Evolutionary conservation across 495 filamentous ascomycete species (phyloP).

Genomic region (Aspergillus sparsus): DNA sequence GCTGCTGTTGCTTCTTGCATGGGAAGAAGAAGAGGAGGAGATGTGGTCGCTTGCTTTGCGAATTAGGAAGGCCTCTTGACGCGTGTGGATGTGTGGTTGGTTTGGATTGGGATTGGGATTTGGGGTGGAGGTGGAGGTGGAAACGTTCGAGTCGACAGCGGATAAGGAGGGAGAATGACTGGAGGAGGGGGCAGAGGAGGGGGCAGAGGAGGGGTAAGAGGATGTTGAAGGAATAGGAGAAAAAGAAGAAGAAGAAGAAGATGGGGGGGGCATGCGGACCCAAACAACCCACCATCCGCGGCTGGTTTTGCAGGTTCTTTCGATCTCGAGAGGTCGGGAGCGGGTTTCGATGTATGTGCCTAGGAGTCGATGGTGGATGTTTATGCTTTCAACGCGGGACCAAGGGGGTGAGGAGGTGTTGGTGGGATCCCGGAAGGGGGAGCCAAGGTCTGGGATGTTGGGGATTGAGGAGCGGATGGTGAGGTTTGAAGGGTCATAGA

Average conservation of each 20-base stretch:
- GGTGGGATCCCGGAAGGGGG: conserved; percentile 15
- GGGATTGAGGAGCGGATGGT: conserved; percentile 84
- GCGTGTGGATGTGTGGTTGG: conserved; percentile 26
- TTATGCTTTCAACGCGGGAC: conserved; percentile 87
- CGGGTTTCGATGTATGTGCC: conserved; percentile 69
- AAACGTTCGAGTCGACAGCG: neutral
- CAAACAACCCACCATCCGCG: conserved; percentile 97
- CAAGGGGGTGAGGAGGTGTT: conserved; percentile 40
- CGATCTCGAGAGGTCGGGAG: conserved; percentile 60
- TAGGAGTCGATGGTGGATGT: conserved; percentile 83
- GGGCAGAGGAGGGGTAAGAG: too few species aligned
- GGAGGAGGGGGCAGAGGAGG: too few species aligned
- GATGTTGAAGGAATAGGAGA: too few species aligned
- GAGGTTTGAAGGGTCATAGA: conserved; percentile 77
- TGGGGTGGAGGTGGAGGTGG: conserved; percentile 17
- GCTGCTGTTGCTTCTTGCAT: conserved; percentile 32
- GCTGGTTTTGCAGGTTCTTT: conserved; percentile 87
- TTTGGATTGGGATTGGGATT: conserved; percentile 26
- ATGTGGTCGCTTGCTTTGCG: conserved; percentile 71
- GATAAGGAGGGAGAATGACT: too few species aligned
- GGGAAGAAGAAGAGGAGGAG: conserved; percentile 28
- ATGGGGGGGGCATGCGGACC: conserved; percentile 60
- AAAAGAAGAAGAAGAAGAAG: too few species aligned
- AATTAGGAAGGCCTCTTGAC: conserved; percentile 78
- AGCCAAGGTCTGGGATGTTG: conserved; percentile 73